Evolutionary conservation across 129 eudicot species (phyloP).

Genomic region (Mikania micrantha): DNA sequence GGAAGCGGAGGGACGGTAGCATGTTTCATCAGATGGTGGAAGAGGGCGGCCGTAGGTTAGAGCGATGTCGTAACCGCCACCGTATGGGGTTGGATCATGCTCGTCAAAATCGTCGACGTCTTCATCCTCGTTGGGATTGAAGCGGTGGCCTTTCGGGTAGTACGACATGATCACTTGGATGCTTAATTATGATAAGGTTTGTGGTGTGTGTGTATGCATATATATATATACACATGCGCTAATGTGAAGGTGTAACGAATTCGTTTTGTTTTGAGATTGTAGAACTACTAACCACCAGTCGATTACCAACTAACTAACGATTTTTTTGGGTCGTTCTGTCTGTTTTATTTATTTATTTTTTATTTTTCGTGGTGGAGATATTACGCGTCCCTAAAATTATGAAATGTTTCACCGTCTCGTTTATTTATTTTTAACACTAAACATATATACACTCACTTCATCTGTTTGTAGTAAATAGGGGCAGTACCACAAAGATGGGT

Average conservation of each 20-base stretch:
- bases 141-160: conserved; percentile 57
- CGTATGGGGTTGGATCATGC: conserved; percentile 77
- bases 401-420: background rate
- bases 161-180: conserved; percentile 58
- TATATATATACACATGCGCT: no score
- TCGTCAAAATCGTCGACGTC: conserved; percentile 67
- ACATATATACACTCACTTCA: no score
- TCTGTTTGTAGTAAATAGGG: no score
- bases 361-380: conserved; percentile 1
- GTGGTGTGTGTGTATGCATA: no score
- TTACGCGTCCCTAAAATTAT: background rate
- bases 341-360: no score
- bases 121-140: conserved; percentile 32
- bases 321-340: conserved; percentile 26
- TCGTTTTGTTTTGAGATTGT: background rate
- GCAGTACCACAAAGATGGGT: no score
- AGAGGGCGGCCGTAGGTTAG: conserved; percentile 70
- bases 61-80: conserved; percentile 68
- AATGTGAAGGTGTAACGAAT: conserved; percentile 7
- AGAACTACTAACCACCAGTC: background rate
- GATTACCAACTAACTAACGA: conserved; percentile 1
- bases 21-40: conserved; percentile 61
- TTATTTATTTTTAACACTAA: background rate
- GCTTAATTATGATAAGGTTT: no score
- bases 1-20: conserved; percentile 46